Conservation (phyloP, 2,329 filamentous ascomycete genomes). For the Gnomoniopsis sp. region DNA sequence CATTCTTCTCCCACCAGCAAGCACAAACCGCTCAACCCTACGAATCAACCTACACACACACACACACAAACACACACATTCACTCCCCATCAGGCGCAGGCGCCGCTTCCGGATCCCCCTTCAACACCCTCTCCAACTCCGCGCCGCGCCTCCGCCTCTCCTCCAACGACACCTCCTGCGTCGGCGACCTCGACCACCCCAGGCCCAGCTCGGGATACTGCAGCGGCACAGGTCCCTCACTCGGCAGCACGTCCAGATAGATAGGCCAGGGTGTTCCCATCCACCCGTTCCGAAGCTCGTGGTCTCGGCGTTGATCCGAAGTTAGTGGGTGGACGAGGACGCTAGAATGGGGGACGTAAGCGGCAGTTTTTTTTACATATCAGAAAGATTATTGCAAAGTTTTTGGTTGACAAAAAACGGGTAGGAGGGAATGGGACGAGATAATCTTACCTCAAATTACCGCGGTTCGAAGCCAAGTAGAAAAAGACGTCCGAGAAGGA, state of each 20-base stretch:
- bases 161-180: conserved; percentile 29
- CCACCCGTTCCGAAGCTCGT: conserved; percentile 31
- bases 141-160: conserved; percentile 28
- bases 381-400: neutral
- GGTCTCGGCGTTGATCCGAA: conserved; percentile 28
- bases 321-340: conserved; percentile 31
- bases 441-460: conserved; percentile 25
- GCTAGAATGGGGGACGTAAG: conserved; percentile 13
- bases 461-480: conserved; percentile 30
- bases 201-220: conserved; percentile 31
- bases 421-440: neutral
- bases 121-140: conserved; percentile 27
- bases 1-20: too few relatives aligned
- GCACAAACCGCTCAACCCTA: too few relatives aligned
- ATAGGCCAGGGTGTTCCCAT: conserved; percentile 32
- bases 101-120: conserved; percentile 27
- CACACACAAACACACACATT: too few relatives aligned
- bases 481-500: conserved; percentile 34
- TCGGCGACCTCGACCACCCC: conserved; percentile 26
- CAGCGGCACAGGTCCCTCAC: conserved; percentile 25
- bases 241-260: conserved; percentile 27
- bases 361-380: neutral
- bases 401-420: neutral
- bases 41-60: too few relatives aligned
- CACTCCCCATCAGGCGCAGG: conserved; percentile 24